phyloP scores from a whole-genome alignment of 805 yeast genomes.

The Priceomyces castillae region DNA sequence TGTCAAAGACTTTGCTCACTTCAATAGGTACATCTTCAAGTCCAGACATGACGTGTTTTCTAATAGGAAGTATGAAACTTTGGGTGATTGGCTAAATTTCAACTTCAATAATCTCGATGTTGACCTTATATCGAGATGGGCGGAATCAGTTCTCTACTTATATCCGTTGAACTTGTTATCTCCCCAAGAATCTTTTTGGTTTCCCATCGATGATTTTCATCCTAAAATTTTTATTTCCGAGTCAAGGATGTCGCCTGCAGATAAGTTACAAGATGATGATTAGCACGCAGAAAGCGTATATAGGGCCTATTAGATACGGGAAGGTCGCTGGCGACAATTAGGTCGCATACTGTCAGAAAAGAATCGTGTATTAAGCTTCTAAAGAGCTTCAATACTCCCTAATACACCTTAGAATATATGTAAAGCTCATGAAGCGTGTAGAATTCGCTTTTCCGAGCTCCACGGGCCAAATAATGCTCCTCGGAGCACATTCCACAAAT shows the following conservation, averaged over 20 bases:
- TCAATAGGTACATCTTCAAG: constrained; percentile 44
- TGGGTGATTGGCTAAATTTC: too few relatives aligned
- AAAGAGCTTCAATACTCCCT: too few relatives aligned
- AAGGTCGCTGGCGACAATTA: too few relatives aligned
- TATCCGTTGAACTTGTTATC: neutral
- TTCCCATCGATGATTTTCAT: neutral
- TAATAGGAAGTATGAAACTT: too few relatives aligned
- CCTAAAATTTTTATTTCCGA: neutral
- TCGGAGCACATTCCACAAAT: neutral
- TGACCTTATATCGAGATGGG: constrained; percentile 1
- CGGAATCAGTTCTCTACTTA: neutral
- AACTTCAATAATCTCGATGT: constrained; percentile 5
- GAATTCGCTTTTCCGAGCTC: neutral
- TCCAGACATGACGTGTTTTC: constrained; percentile 1
- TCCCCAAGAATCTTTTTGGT: neutral
- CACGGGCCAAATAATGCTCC: neutral
- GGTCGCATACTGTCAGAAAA: too few relatives aligned
- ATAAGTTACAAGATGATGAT: too few relatives aligned
- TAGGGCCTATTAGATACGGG: too few relatives aligned
- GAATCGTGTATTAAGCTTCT: too few relatives aligned
- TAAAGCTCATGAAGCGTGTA: too few relatives aligned
- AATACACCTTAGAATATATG: too few relatives aligned
- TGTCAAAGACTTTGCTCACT: constrained; percentile 89
- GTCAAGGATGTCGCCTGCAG: too few relatives aligned
- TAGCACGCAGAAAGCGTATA: too few relatives aligned